Evolutionary conservation across 306 rosid genomes (phyloP).

Genomic region (Pyrus pyrifolia): DNA sequence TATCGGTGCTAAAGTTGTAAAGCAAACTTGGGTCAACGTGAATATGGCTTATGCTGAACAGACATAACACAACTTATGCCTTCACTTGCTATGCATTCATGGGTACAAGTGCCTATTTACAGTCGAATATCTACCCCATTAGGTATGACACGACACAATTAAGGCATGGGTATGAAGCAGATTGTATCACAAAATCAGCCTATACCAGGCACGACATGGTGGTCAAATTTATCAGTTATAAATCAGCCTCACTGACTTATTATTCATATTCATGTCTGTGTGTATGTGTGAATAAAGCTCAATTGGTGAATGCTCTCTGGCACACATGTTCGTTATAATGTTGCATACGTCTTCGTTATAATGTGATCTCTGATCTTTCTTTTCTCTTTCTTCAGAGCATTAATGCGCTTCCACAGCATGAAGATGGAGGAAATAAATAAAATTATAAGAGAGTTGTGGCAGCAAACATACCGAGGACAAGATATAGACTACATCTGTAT

Average conservation of each 20-base stretch:
- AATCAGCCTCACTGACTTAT: no score
- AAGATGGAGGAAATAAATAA: slow-evolving; percentile 99
- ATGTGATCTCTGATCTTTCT: not conserved
- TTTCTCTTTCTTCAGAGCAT: slow-evolving; percentile 55
- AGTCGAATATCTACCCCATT: not conserved
- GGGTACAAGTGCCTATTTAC: not conserved
- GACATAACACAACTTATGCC: not conserved
- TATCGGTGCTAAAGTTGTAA: not conserved
- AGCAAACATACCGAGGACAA: slow-evolving; percentile 96
- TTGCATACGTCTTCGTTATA: not conserved
- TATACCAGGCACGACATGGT: not conserved
- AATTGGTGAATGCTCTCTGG: not conserved
- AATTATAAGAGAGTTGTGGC: slow-evolving; percentile 95
- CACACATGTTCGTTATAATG: no score
- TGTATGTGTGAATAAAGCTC: no score
- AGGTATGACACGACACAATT: no score
- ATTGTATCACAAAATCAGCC: not conserved
- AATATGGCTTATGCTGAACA: not conserved
- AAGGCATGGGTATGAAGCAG: not conserved
- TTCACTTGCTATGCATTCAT: not conserved
- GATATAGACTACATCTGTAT: slow-evolving; percentile 87
- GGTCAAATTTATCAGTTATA: no score
- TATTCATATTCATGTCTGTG: no score
- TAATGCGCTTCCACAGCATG: slow-evolving; percentile 95
- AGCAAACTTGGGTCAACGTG: not conserved